Evolutionary conservation across 2,329 filamentous ascomycete genomes (phyloP), one percentile per base, ranked within the genome.

Genomic region (Fusarium floridanum): DNA sequence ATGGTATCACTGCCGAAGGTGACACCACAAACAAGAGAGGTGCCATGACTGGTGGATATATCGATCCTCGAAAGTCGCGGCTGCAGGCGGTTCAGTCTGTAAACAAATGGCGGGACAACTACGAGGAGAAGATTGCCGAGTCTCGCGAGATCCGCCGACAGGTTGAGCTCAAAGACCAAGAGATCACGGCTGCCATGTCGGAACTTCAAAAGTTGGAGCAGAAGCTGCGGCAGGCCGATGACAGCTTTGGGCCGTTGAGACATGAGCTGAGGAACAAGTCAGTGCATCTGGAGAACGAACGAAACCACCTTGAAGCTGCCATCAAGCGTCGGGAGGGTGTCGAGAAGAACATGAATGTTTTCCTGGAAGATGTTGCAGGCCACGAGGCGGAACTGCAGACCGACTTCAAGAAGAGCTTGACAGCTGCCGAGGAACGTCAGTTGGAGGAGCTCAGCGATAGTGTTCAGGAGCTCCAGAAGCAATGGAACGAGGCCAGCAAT

Each of bases 21-120:
- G 96, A 98, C 83, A 94, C 94, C 36, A 95, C 95, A 2, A 97
- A 98, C 84, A 98, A 97, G 85, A 93, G 96, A 77, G 97, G 97
- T 83, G 96, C 95, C 16, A 91, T 99, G 86, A 98, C 95, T 59
- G 97, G 97, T 86, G 97, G 97, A 78, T 99, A 93, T 80, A 93
- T 98, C 72, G 97, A 99, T 80, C 91, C 93, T 12, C 90, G 93
- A 37, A 93, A 92, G 76, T 98, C 96, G 2, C 92, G 96, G 24
- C 88, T 98, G n/a, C 93, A 96, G 78, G 95, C 93, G 32, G 93
- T 98, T 34, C 92, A 92, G 69, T 88, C 91, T 6, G 90, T 96
- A 36, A 91, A 91, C 65, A 92, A 91, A 78, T 94, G 93, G 87
- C 91, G 95, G 39, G 88, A 91, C 61, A 91, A 94, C 79, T 93